phyloP scores from a whole-genome alignment of 192 early-diverging fungal species.

The Backusella circina region DNA sequence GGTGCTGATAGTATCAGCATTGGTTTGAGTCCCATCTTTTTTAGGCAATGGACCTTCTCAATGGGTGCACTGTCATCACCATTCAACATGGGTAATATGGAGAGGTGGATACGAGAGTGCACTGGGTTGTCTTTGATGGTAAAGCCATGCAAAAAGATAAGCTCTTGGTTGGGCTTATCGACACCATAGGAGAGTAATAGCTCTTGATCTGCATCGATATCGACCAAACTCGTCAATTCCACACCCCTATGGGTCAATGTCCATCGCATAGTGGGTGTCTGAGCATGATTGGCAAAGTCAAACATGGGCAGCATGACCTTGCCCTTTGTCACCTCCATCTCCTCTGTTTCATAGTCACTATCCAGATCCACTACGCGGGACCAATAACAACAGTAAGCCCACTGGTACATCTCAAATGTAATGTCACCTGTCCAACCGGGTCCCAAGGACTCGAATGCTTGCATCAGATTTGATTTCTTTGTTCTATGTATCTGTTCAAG shows the following conservation, averaged over 20 bases:
- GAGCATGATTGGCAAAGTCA: constrained; percentile 72
- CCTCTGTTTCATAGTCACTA: constrained; percentile 23
- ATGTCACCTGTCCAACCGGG: constrained; percentile 27
- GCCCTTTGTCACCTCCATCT: constrained; percentile 40
- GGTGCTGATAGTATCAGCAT: neutral
- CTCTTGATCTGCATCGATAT: constrained; percentile 32
- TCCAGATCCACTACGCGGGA: constrained; percentile 58
- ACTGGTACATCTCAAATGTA: constrained; percentile 49
- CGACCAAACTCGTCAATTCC: constrained; percentile 16
- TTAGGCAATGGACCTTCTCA: constrained; percentile 35
- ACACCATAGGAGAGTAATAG: constrained; percentile 69
- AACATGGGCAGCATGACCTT: constrained; percentile 67
- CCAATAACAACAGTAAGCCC: constrained; percentile 73
- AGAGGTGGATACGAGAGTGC: constrained; percentile 11
- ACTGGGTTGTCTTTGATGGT: constrained; percentile 48
- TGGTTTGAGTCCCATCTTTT: constrained; percentile 18
- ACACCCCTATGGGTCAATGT: constrained; percentile 37
- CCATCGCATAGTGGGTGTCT: constrained; percentile 54
- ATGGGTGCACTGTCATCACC: constrained; percentile 26
- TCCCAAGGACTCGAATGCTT: constrained; percentile 36
- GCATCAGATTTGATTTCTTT: constrained; percentile 43
- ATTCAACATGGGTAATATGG: constrained; percentile 26
- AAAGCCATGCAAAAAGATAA: constrained; percentile 72
- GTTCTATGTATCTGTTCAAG: constrained; percentile 46
- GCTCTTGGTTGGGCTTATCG: constrained; percentile 63